Conservation (phyloP, 2,329 filamentous ascomycete genomes). For the Corinectria fuckeliana region DNA sequence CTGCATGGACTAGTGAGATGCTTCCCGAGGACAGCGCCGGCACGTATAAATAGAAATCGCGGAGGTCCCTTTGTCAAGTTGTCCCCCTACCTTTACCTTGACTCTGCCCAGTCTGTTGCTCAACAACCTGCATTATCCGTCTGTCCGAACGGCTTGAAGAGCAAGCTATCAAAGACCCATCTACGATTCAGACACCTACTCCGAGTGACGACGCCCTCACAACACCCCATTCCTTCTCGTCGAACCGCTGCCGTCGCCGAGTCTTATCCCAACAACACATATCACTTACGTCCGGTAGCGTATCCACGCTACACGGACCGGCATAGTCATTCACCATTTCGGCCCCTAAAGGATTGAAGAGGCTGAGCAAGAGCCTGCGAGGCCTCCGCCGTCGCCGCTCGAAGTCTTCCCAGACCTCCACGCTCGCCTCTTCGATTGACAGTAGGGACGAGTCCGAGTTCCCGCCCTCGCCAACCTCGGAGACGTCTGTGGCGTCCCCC, state of each 20-base stretch:
- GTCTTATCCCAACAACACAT: neutral
- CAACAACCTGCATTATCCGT: neutral
- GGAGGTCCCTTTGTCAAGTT: neutral
- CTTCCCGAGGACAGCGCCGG: neutral
- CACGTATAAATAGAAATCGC: conserved; percentile 15
- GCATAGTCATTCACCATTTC: conserved; percentile 6
- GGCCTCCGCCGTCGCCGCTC: conserved; percentile 14
- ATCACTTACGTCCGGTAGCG: conserved; percentile 6
- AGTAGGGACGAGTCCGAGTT: neutral
- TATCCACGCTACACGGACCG: conserved; percentile 1
- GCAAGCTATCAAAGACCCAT: neutral
- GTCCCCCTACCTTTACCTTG: neutral
- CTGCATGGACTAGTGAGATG: conserved; percentile 9
- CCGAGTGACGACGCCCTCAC: neutral
- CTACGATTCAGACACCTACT: neutral
- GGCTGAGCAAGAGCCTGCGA: conserved; percentile 15
- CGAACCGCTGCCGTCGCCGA: too few relatives aligned
- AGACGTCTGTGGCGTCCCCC: neutral
- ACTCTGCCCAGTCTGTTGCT: neutral
- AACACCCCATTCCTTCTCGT: too few relatives aligned
- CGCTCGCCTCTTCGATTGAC: conserved; percentile 10
- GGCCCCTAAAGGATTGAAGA: conserved; percentile 13
- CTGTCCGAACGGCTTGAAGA: neutral
- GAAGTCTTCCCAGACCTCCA: conserved; percentile 14
- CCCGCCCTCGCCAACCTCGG: neutral